Conservation (phyloP, 176 grass and related monocot species). For the Carex scoparia region DNA sequence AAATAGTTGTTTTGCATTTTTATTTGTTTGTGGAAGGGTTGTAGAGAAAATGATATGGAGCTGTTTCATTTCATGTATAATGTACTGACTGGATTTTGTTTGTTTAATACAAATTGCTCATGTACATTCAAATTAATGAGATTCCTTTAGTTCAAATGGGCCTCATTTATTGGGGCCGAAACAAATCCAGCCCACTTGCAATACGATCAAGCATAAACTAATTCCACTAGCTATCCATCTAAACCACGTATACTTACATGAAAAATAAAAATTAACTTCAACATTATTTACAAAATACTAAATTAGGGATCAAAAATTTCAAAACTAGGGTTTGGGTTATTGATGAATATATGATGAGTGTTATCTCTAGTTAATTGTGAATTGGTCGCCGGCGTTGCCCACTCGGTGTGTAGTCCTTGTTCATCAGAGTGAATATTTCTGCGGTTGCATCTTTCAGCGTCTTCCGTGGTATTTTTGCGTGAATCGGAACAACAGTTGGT, state of each 20-base stretch:
- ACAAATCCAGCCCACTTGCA: no score
- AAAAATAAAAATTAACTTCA: no score
- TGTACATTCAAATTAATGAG: background rate
- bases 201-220: no score
- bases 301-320: no score
- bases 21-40: background rate
- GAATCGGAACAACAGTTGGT: no score
- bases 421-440: background rate
- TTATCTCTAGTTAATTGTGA: background rate
- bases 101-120: background rate
- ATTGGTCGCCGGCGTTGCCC: background rate
- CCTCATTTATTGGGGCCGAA: background rate
- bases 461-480: background rate
- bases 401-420: background rate
- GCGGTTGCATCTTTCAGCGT: background rate
- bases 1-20: constrained; percentile 6
- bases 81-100: background rate
- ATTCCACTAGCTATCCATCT: no score
- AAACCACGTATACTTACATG: no score
- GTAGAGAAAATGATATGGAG: constrained; percentile 12
- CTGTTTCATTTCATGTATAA: background rate
- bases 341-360: no score
- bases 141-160: background rate
- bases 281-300: no score
- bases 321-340: no score